A percentile compares a stretch with the other conserved stretches of the same genome.
phyloP scores from a whole-genome alignment of 306 rosid genomes.

The Casuarina glauca region DNA sequence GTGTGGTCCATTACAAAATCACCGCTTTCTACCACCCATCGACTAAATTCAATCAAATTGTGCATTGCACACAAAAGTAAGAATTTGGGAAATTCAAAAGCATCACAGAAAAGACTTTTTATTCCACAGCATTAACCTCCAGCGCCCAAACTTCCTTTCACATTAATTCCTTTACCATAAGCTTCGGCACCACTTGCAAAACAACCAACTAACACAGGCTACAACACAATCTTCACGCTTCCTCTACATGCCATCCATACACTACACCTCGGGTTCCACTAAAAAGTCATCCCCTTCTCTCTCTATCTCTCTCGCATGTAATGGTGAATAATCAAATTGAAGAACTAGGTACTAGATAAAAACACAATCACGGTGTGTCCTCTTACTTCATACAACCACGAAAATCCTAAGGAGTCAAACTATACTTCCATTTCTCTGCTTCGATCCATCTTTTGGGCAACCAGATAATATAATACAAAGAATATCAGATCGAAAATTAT shows the following conservation, averaged over 20 bases:
- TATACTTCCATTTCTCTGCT: neutral
- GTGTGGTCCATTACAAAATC: neutral
- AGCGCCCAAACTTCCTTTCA: neutral
- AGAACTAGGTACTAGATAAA: neutral
- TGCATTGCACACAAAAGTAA: neutral
- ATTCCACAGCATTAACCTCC: neutral
- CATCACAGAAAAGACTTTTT: neutral
- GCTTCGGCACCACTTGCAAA: neutral
- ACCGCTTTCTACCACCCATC: neutral
- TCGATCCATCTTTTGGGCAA: neutral
- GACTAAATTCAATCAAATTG: neutral
- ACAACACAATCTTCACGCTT: neutral
- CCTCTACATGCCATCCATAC: neutral
- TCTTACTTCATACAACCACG: neutral
- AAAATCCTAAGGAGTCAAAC: neutral
- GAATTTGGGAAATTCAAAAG: neutral
- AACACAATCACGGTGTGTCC: neutral
- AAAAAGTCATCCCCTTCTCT: too few relatives aligned
- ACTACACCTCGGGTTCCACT: too few relatives aligned
- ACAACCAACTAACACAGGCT: slow-evolving; percentile 5
- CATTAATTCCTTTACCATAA: neutral
- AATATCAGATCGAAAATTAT: neutral
- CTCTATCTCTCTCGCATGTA: too few relatives aligned
- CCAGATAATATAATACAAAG: neutral
- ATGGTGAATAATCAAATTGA: too few relatives aligned